These are phyloP conservation scores for Annulohypoxylon stygium DNA, from an alignment of 495 filamentous ascomycete genomes.

Conservation along the genomic window DNA sequence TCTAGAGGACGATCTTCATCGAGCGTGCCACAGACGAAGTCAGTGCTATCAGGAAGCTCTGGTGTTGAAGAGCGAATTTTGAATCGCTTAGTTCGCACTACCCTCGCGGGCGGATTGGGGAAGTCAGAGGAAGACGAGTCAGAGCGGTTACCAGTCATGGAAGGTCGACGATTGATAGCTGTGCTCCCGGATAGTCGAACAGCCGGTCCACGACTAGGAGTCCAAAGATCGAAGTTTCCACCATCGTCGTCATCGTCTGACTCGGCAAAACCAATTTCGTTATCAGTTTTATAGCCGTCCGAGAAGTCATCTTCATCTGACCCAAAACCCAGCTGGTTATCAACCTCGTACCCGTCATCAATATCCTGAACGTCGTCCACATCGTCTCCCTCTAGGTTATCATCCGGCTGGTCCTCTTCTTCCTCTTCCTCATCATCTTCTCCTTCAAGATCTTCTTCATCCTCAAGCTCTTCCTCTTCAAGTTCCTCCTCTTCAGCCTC, in stretches of 20 bases:
- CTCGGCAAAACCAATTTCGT: slow-evolving; percentile 92
- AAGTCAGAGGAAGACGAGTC: slow-evolving; percentile 56
- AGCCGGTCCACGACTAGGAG: slow-evolving; percentile 69
- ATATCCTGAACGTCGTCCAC: slow-evolving; percentile 61
- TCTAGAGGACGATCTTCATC: slow-evolving; percentile 97
- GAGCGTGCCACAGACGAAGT: slow-evolving; percentile 96
- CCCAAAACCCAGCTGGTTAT: slow-evolving; percentile 67
- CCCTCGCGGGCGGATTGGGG: slow-evolving; percentile 35
- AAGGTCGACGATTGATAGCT: slow-evolving; percentile 56
- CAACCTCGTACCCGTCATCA: slow-evolving; percentile 63
- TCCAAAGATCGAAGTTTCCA: slow-evolving; percentile 84
- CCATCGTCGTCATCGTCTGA: slow-evolving; percentile 87
- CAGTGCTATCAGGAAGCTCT: slow-evolving; percentile 93
- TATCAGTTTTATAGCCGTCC: slow-evolving; percentile 93
- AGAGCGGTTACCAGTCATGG: slow-evolving; percentile 54
- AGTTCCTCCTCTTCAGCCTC: slow-evolving; percentile 91
- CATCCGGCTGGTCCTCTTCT: slow-evolving; percentile 56
- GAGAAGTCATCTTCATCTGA: slow-evolving; percentile 73
- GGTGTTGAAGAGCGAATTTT: slow-evolving; percentile 80
- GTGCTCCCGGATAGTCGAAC: slow-evolving; percentile 53
- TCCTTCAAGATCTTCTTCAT: slow-evolving; percentile 62
- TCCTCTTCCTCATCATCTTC: slow-evolving; percentile 64
- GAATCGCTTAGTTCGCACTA: slow-evolving; percentile 52
- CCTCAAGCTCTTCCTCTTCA: slow-evolving; percentile 73
- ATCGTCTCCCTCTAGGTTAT: slow-evolving; percentile 55